phyloP scores from a whole-genome alignment of 73 alveolate species.

The Paramecium biaurelia region DNA sequence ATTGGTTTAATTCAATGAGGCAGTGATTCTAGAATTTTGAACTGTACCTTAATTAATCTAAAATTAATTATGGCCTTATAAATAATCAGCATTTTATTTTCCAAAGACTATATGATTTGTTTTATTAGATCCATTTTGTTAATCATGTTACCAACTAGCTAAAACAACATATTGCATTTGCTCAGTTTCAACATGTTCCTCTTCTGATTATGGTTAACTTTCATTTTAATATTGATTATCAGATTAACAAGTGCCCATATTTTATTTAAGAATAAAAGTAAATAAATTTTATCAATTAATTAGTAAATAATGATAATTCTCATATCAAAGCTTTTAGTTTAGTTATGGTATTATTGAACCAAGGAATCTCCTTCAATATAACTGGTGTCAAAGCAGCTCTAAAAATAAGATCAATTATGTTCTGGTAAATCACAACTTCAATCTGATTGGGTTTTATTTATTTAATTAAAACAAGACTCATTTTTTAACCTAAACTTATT shows the following conservation, averaged over 20 bases:
- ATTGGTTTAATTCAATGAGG: background rate
- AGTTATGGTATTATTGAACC: background rate
- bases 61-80: background rate
- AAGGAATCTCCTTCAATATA: background rate
- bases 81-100: background rate
- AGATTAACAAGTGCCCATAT: background rate
- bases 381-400: background rate
- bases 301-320: background rate
- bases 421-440: background rate
- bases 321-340: background rate
- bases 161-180: background rate
- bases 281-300: background rate
- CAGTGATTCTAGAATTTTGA: background rate
- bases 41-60: background rate
- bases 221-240: background rate
- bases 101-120: background rate
- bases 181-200: background rate
- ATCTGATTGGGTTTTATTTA: background rate
- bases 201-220: background rate
- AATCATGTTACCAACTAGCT: conserved; percentile 17
- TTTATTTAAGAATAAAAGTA: background rate
- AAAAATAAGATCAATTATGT: background rate
- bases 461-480: background rate
- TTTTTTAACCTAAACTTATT: background rate
- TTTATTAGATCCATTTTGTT: background rate